A percentile compares a stretch with the other conserved stretches of the same genome.
phyloP scores from a whole-genome alignment of 305 asterid species.

The Fraxinus dipetala region DNA sequence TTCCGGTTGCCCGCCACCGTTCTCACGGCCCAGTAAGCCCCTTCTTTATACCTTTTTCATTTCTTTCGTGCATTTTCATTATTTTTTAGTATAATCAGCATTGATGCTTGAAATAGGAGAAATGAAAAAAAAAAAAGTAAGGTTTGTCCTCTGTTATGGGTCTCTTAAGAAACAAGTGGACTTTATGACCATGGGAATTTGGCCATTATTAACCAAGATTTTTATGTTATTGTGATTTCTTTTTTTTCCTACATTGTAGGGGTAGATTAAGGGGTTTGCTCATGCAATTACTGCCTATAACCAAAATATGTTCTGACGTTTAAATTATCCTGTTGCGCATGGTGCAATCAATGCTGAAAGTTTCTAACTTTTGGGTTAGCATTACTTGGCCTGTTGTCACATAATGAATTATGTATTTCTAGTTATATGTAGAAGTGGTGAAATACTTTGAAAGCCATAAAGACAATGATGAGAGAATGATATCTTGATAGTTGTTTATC shows the following conservation, averaged over 20 bases:
- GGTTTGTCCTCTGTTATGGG: background rate
- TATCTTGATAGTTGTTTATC: background rate
- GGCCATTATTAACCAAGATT: background rate
- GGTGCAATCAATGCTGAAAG: slow-evolving; percentile 18
- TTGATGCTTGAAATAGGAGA: background rate
- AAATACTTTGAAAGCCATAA: background rate
- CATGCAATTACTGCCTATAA: background rate
- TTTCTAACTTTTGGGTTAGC: background rate
- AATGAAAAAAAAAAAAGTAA: background rate
- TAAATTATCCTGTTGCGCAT: background rate
- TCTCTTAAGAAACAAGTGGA: background rate
- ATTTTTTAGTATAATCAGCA: background rate
- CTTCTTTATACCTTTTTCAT: background rate
- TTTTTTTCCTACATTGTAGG: background rate
- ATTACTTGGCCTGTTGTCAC: slow-evolving; percentile 10
- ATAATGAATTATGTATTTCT: background rate
- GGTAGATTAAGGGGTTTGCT: background rate
- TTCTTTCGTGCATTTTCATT: background rate
- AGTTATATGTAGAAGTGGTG: background rate
- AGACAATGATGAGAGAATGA: background rate
- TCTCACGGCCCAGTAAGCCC: slow-evolving; percentile 50
- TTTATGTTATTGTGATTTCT: background rate
- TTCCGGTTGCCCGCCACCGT: slow-evolving; percentile 69
- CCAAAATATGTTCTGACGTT: background rate
- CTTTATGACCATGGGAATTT: background rate